Evolutionary conservation across 2,329 filamentous ascomycete genomes (phyloP), one percentile per base, ranked within the genome.

Genomic region (Fusarium miscanthi): DNA sequence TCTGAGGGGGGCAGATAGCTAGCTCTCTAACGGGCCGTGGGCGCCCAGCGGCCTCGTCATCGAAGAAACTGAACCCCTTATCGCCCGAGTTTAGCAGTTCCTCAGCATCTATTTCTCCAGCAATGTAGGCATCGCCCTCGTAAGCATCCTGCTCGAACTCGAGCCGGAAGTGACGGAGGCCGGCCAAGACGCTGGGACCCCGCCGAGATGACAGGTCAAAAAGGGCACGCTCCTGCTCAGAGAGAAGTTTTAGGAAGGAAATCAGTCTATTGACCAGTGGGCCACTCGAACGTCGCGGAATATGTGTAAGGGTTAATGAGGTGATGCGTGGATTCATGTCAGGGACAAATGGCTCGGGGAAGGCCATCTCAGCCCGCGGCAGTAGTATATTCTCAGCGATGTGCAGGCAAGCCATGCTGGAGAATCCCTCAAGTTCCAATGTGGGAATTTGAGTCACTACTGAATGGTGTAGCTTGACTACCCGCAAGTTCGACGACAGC

Each of bases 401-500:
- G 71, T 82, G 84, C 13, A 82, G 46, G 6, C 81, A 76, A 13
- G 80, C 78, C 63, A 83, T 72, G 6, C 77, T 70, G 6, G 83
- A 82, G 8, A 85, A 73, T 14, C 79, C 80, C 2, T 82, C 78
- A 12, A 82, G 78, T 8, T 81, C 66, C 8, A 89, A 69, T 1
- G 84, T 85, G 4, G 86, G 86, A 13, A 88, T 82, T 43, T 85
- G 83, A 0, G 89, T 91, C 10, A 91, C 84, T 4, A 90, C 71
- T 1, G 89, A 91, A 76, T 91, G 89, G 57, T 91, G 89, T 10
- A 90, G 80, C 17, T 86, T 84, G 4, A 91, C 78, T 3, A 81
- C 81, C 37, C 86, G 84, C 8, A 91, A 80, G 69, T 88, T 88
- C 2, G 86, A 85, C 3, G 87, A 87, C 56, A 87, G 80, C 1